These are phyloP conservation scores for Suhomyces choctaworum DNA, from an alignment of 1,139 yeast species.

Conservation along the genomic window DNA sequence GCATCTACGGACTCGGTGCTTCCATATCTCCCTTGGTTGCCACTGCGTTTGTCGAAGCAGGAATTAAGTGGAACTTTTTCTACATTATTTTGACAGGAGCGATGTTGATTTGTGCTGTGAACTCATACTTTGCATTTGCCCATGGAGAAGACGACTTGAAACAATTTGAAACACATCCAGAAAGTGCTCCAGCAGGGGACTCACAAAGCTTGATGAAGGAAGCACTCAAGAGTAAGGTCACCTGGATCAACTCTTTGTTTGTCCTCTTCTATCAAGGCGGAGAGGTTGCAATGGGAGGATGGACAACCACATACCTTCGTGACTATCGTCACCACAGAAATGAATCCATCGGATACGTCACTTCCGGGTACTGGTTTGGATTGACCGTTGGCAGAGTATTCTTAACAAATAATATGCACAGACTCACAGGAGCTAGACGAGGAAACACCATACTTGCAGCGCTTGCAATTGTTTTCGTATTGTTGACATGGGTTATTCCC, in stretches of 20 bases:
- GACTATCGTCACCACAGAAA: slow-evolving; percentile 53
- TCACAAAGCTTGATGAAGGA: slow-evolving; percentile 8
- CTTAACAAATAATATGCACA: slow-evolving; percentile 44
- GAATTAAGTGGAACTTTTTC: slow-evolving; percentile 19
- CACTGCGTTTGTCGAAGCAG: slow-evolving; percentile 17
- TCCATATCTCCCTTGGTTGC: slow-evolving; percentile 28
- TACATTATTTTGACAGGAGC: slow-evolving; percentile 18
- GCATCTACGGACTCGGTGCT: slow-evolving; percentile 22
- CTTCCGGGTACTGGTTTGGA: slow-evolving; percentile 76
- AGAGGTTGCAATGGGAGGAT: slow-evolving; percentile 69
- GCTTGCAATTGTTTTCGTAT: slow-evolving; percentile 36
- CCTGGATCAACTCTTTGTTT: slow-evolving; percentile 58
- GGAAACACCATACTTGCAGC: slow-evolving; percentile 39
- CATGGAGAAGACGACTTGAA: slow-evolving; percentile 17
- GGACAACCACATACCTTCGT: slow-evolving; percentile 66
- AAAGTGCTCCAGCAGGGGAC: background rate
- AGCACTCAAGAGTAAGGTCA: slow-evolving; percentile 43
- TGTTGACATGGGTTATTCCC: slow-evolving; percentile 50
- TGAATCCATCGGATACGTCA: slow-evolving; percentile 56
- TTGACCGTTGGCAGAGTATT: slow-evolving; percentile 59
- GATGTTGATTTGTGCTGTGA: slow-evolving; percentile 14
- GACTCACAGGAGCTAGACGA: slow-evolving; percentile 50
- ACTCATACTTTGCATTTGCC: slow-evolving; percentile 14
- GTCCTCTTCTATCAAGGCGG: slow-evolving; percentile 66
- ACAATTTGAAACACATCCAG: slow-evolving; percentile 7